Evolutionary conservation across 2,329 filamentous ascomycete species (phyloP), one percentile per base, ranked within the genome.

Genomic region (Magnaporthiopsis incrustans): DNA sequence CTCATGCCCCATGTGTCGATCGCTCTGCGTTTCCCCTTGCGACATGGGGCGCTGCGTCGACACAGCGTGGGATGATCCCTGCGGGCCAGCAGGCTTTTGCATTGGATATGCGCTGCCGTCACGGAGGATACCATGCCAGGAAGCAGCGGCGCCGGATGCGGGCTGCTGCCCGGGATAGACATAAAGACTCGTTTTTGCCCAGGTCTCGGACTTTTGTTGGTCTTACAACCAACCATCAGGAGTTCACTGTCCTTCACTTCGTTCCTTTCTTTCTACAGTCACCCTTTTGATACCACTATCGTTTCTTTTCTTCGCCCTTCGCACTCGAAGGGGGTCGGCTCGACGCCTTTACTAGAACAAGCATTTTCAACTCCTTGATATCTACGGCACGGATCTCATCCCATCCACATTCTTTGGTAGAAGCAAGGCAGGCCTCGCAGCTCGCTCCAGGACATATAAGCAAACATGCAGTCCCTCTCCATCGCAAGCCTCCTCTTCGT

Each of bases 401-500:
- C 4, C 15, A 32, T 27, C 25, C 3, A 32, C 14, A 26, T 44
- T 22, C 44, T 44, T 12, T 18, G 18, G 4, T 15, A 3, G 15
- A 44, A 18, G 14, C 38, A 18, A 18, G 11, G 38, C 14, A 18
- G 6, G 38, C 4, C 38, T 44, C 38, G 15, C 15, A 38, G 14
- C 26, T n/a, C 25, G 7, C 18, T 6, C 27, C 50, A 57, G 57
- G 30, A 57, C 61, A 35, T 25, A 35, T 18, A 25, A 35, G 22
- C 25, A 65, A 68, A 64, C 30, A 68, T 68, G 67, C 67, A 67
- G 59, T 65, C 65, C 64, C 61, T 63, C 60, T 59, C 66, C 57
- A 25, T 69, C 63, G 63, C 67, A 65, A 66, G 44, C 14, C 22
- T 53, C n/a, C 44, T 70, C 53, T 64, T 75, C 69, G 71, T 75